Conservation (phyloP, 1,139 yeast genomes). For the Suhomyces maxii region DNA sequence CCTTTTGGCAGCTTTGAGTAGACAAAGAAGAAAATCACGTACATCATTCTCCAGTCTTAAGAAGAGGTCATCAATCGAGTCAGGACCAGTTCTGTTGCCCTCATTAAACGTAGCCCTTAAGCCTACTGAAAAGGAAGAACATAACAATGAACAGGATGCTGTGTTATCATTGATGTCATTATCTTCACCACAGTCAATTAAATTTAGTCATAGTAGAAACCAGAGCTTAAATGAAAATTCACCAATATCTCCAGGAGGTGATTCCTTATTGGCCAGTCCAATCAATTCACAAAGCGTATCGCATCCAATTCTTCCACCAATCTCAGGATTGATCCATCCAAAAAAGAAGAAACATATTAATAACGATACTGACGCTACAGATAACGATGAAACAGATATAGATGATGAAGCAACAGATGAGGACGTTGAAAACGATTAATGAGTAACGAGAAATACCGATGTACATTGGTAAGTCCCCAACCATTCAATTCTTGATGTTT, state of each 20-base stretch:
- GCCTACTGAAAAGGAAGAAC: slow-evolving; percentile 9
- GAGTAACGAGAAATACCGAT: neutral
- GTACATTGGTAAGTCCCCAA: too few relatives aligned
- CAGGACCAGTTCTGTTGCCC: slow-evolving; percentile 23
- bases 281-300: slow-evolving; percentile 11
- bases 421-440: slow-evolving; percentile 1
- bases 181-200: slow-evolving; percentile 42
- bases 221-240: slow-evolving; percentile 31
- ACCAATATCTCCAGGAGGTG: slow-evolving; percentile 21
- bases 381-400: slow-evolving; percentile 39
- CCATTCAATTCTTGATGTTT: neutral
- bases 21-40: slow-evolving; percentile 28
- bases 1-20: slow-evolving; percentile 39
- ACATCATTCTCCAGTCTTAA: slow-evolving; percentile 17
- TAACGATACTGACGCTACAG: slow-evolving; percentile 17
- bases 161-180: slow-evolving; percentile 47
- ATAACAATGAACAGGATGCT: slow-evolving; percentile 43
- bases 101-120: slow-evolving; percentile 31
- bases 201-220: slow-evolving; percentile 32
- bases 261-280: slow-evolving; percentile 25
- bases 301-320: slow-evolving; percentile 32
- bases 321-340: slow-evolving; percentile 22
- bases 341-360: slow-evolving; percentile 13
- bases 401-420: slow-evolving; percentile 16
- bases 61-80: slow-evolving; percentile 7